These are phyloP conservation scores for Boletus rubescentipes DNA, from an alignment of 768 basidiomycete genomes.

Conservation along the genomic window DNA sequence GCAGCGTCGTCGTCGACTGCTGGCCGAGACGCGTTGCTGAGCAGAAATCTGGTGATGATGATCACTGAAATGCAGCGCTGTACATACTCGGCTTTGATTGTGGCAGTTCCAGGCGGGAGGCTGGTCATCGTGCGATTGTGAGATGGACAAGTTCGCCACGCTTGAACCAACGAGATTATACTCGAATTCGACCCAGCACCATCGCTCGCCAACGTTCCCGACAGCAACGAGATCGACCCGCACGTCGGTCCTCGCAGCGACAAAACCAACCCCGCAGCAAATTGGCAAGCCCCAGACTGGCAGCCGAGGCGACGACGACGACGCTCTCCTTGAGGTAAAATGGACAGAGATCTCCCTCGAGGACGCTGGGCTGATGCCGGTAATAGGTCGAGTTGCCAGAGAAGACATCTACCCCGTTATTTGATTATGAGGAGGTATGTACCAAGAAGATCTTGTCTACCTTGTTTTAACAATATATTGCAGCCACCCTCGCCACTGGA, in stretches of 20 bases:
- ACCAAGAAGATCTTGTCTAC: neutral
- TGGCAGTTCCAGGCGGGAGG: conserved; percentile 46
- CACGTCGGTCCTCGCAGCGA: conserved; percentile 15
- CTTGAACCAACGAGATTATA: conserved; percentile 73
- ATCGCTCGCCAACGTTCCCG: conserved; percentile 10
- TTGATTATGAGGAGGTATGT: neutral
- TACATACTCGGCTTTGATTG: conserved; percentile 52
- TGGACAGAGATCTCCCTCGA: neutral
- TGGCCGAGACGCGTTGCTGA: conserved; percentile 28
- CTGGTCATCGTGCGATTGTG: conserved; percentile 5
- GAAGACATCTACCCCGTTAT: neutral
- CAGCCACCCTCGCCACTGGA: neutral
- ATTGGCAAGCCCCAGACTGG: conserved; percentile 68
- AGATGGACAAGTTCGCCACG: conserved; percentile 85
- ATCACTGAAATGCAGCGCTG: neutral
- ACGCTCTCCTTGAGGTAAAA: neutral
- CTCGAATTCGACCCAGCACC: conserved; percentile 32
- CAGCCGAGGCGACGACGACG: neutral
- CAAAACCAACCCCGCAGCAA: conserved; percentile 34
- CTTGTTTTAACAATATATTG: neutral
- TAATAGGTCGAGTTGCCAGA: neutral
- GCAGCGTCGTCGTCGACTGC: conserved; percentile 59
- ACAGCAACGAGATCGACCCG: conserved; percentile 4
- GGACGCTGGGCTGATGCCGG: neutral
- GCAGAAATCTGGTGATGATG: conserved; percentile 38